Percentiles rank a stretch among this genome's conserved stretches.
These are phyloP conservation scores for Linnemannia elongata DNA, from an alignment of 192 early-diverging fungal species.

Conservation along the genomic window DNA sequence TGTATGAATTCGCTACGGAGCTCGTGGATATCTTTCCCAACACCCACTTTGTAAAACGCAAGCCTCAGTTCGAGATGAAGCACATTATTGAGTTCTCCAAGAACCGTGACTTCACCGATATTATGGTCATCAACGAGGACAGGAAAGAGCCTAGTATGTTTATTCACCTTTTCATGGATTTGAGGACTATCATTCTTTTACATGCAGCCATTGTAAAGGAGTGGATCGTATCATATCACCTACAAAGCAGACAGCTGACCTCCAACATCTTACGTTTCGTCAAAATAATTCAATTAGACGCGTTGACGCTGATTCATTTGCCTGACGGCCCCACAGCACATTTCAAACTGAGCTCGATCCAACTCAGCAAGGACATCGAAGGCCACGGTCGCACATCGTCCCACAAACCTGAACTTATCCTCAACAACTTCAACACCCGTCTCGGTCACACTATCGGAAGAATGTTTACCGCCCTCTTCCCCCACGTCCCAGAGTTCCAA, in stretches of 20 bases:
- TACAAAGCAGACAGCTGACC: background rate
- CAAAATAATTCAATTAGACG: conserved; percentile 63
- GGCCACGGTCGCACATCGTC: conserved; percentile 83
- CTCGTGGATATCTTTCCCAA: conserved; percentile 92
- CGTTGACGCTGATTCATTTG: conserved; percentile 93
- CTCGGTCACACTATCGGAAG: conserved; percentile 97
- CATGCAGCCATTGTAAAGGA: background rate
- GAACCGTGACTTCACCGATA: conserved; percentile 92
- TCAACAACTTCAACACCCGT: conserved; percentile 97
- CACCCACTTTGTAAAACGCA: conserved; percentile 90
- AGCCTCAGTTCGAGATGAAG: conserved; percentile 87
- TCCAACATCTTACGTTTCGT: background rate
- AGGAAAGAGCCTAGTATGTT: conserved; percentile 86
- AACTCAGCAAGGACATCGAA: conserved; percentile 83
- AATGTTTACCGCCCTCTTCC: conserved; percentile 96
- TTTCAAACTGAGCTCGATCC: conserved; percentile 91
- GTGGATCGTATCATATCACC: background rate
- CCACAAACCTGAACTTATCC: conserved; percentile 95
- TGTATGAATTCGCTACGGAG: conserved; percentile 91
- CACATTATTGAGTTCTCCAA: conserved; percentile 93
- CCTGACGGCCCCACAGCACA: conserved; percentile 98
- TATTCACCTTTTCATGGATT: background rate
- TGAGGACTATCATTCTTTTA: background rate
- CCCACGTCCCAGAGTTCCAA: conserved; percentile 97
- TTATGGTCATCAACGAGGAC: conserved; percentile 96